Evolutionary conservation across 2,329 filamentous ascomycete species (phyloP).

Genomic region (Chrysosporium queenslandicum): DNA sequence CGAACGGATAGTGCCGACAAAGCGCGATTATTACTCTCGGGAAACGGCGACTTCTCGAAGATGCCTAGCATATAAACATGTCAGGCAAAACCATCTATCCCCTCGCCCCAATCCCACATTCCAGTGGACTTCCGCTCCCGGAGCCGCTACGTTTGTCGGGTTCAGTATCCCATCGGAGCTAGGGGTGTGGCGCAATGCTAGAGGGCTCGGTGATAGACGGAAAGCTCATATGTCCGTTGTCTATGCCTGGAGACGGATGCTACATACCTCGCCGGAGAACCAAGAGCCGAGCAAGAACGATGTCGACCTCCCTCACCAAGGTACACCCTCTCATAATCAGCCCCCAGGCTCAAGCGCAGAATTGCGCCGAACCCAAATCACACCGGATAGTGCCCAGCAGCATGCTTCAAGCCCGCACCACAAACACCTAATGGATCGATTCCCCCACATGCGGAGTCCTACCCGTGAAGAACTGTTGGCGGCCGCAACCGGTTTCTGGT

Average conservation of each 20-base stretch:
- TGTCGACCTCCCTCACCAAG: neutral
- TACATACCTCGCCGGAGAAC: slow-evolving; percentile 26
- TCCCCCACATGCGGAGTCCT: slow-evolving; percentile 67
- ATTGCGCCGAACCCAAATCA: neutral
- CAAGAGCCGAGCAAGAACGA: neutral
- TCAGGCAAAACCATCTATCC: slow-evolving; percentile 40
- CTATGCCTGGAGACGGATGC: slow-evolving; percentile 24
- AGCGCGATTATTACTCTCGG: neutral
- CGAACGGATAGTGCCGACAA: slow-evolving; percentile 16
- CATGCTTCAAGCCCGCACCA: slow-evolving; percentile 9
- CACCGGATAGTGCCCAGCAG: neutral
- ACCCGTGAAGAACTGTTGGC: slow-evolving; percentile 88
- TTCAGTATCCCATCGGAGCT: slow-evolving; percentile 25
- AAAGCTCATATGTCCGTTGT: slow-evolving; percentile 16
- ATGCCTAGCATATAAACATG: slow-evolving; percentile 15
- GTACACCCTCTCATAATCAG: neutral
- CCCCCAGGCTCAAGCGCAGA: neutral
- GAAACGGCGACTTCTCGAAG: neutral
- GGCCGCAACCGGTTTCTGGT: slow-evolving; percentile 86
- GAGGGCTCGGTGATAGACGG: slow-evolving; percentile 18
- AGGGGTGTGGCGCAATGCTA: slow-evolving; percentile 22
- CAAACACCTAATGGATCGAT: slow-evolving; percentile 47
- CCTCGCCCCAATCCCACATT: slow-evolving; percentile 48
- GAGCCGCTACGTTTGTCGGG: slow-evolving; percentile 25
- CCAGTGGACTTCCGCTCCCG: slow-evolving; percentile 37